A percentile compares a stretch with the other conserved stretches of the same genome.
These are phyloP conservation scores for Thielaviopsis punctulata DNA, from an alignment of 2,329 filamentous ascomycete genomes.

Conservation along the genomic window DNA sequence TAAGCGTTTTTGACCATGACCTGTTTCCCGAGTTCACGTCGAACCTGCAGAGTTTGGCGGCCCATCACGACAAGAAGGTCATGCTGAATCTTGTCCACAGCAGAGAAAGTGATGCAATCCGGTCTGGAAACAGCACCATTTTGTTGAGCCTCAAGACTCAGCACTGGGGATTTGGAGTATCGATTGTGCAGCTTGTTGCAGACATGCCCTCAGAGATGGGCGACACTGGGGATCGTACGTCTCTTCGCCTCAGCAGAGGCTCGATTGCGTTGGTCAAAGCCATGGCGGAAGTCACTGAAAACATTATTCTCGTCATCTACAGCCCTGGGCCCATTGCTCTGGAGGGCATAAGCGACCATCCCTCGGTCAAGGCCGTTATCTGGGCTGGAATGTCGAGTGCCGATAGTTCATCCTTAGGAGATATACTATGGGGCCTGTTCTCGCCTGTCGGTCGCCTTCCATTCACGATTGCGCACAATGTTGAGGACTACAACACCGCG, in stretches of 20 bases:
- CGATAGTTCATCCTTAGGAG: slow-evolving; percentile 62
- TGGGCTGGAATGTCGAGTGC: slow-evolving; percentile 82
- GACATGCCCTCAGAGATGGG: slow-evolving; percentile 12
- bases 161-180: neutral
- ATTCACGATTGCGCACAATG: slow-evolving; percentile 36
- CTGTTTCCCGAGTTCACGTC: neutral
- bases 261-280: slow-evolving; percentile 48
- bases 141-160: neutral
- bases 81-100: neutral
- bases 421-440: slow-evolving; percentile 55
- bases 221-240: slow-evolving; percentile 43
- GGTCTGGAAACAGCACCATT: neutral
- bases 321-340: slow-evolving; percentile 59
- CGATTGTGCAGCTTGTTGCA: neutral
- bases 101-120: neutral
- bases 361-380: slow-evolving; percentile 38
- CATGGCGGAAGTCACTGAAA: slow-evolving; percentile 48
- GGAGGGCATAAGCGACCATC: slow-evolving; percentile 47
- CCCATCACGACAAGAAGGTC: neutral
- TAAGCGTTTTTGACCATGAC: neutral
- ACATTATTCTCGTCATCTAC: slow-evolving; percentile 57
- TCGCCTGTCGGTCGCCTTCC: slow-evolving; percentile 63
- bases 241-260: slow-evolving; percentile 46
- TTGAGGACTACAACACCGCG: slow-evolving; percentile 27
- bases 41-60: neutral